Percentiles rank a stretch among this genome's conserved stretches.
Conservation (phyloP, 1,284 basidiomycete genomes). For the Trichosporon sp. region DNA sequence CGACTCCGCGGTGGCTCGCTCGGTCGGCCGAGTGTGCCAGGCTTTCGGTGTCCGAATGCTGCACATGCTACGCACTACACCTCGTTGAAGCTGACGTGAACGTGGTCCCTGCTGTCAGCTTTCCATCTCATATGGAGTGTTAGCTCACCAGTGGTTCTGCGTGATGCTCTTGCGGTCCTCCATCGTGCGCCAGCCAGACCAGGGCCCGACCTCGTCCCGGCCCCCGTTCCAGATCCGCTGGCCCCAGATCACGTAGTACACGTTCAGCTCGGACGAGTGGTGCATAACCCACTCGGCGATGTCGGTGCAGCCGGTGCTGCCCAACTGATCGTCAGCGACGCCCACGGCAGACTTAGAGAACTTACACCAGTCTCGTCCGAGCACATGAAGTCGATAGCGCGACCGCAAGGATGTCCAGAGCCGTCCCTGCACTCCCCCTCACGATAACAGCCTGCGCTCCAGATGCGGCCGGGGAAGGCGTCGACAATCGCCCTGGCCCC, state of each 20-base stretch:
- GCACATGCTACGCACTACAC: neutral
- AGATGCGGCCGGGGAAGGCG: slow-evolving; percentile 15
- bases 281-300: slow-evolving; percentile 21
- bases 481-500: slow-evolving; percentile 6
- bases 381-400: slow-evolving; percentile 20
- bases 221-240: slow-evolving; percentile 20
- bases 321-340: neutral
- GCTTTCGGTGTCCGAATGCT: too few species aligned
- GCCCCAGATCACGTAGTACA: slow-evolving; percentile 21
- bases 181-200: slow-evolving; percentile 12
- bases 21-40: too few species aligned
- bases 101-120: slow-evolving; percentile 18
- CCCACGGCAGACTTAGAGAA: neutral
- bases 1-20: too few species aligned
- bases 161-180: slow-evolving; percentile 13
- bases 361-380: slow-evolving; percentile 17
- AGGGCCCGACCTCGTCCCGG: neutral
- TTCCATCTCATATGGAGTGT: too few species aligned
- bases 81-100: slow-evolving; percentile 22
- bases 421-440: slow-evolving; percentile 2
- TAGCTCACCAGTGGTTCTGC: slow-evolving; percentile 21
- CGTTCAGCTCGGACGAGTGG: neutral
- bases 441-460: slow-evolving; percentile 12
- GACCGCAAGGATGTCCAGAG: slow-evolving; percentile 7
- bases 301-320: slow-evolving; percentile 3